Percentiles rank a stretch among this genome's conserved stretches.
Conservation (phyloP, 1,284 basidiomycete species). For the Leccinum pachyderme region DNA sequence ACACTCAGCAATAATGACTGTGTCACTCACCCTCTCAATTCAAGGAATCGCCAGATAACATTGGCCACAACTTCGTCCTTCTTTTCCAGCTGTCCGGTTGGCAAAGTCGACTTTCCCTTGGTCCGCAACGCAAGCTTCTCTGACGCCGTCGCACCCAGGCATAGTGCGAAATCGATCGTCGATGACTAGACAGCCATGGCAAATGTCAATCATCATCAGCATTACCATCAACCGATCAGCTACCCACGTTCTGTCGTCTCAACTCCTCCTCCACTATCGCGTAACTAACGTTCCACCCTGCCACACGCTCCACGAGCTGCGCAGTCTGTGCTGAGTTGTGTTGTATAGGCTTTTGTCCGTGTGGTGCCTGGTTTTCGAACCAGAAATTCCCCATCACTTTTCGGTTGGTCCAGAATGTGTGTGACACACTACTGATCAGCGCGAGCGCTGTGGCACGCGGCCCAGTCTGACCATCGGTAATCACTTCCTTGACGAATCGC, state of each 20-base stretch:
- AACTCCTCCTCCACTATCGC: constrained; percentile 91
- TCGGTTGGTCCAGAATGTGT: constrained; percentile 78
- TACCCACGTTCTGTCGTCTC: constrained; percentile 89
- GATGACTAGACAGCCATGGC: constrained; percentile 59
- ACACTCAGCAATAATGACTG: neutral
- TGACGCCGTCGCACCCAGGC: constrained; percentile 84
- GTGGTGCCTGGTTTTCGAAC: constrained; percentile 63
- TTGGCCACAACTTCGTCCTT: constrained; percentile 95
- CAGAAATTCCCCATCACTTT: constrained; percentile 74
- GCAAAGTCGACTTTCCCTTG: constrained; percentile 50
- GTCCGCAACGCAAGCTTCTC: constrained; percentile 81
- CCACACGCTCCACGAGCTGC: constrained; percentile 84
- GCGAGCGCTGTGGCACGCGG: constrained; percentile 91
- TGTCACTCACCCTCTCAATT: constrained; percentile 77
- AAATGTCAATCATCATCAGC: constrained; percentile 8
- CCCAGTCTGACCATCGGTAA: constrained; percentile 89
- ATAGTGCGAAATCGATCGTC: constrained; percentile 96
- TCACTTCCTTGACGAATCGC: constrained; percentile 91
- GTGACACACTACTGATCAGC: constrained; percentile 73
- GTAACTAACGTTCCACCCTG: constrained; percentile 92
- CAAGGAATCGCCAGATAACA: constrained; percentile 97
- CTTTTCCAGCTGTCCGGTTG: constrained; percentile 73
- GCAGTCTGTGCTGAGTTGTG: constrained; percentile 80
- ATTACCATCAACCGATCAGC: constrained; percentile 2
- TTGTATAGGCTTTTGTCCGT: constrained; percentile 57